Evolutionary conservation across 2,329 filamentous ascomycete genomes (phyloP).

Genomic region (Aspergillus ibericus): DNA sequence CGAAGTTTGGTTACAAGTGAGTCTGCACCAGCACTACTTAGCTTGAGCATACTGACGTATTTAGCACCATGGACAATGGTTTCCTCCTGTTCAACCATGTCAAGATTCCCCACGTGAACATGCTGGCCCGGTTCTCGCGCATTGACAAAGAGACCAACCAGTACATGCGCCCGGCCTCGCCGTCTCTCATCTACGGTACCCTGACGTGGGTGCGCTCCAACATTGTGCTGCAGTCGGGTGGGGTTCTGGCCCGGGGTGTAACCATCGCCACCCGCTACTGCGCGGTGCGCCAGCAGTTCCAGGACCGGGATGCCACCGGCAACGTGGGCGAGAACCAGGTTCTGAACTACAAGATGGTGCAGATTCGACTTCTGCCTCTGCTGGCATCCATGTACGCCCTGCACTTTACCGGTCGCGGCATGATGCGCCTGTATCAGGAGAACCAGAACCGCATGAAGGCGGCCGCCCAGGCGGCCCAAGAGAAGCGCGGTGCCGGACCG

Average conservation of each 20-base stretch:
- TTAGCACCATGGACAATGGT: conserved; percentile 74
- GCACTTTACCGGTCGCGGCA: conserved; percentile 73
- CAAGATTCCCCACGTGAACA: conserved; percentile 71
- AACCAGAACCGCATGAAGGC: conserved; percentile 68
- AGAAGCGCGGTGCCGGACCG: conserved; percentile 61
- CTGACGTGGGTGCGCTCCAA: conserved; percentile 72
- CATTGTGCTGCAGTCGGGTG: conserved; percentile 72
- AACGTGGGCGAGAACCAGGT: conserved; percentile 69
- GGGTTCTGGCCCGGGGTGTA: conserved; percentile 70
- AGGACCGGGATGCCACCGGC: conserved; percentile 67
- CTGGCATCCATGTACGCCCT: conserved; percentile 74
- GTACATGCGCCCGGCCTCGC: conserved; percentile 66
- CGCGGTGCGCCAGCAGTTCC: conserved; percentile 73
- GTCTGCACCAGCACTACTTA: too few species aligned
- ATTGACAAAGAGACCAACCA: conserved; percentile 68
- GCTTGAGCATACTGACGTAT: conserved; percentile 4
- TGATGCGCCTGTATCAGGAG: conserved; percentile 72
- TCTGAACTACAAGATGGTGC: conserved; percentile 79
- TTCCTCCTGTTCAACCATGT: conserved; percentile 75
- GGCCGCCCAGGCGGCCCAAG: conserved; percentile 45
- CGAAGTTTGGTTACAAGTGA: conserved; percentile 73
- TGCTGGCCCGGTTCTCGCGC: conserved; percentile 70
- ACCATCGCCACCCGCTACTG: conserved; percentile 76
- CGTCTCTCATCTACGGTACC: conserved; percentile 71
- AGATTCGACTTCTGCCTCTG: conserved; percentile 69